A percentile compares a stretch with the other conserved stretches of the same genome.
Evolutionary conservation across 1,284 basidiomycete genomes (phyloP).

Genomic region (Tilletia walkeri): DNA sequence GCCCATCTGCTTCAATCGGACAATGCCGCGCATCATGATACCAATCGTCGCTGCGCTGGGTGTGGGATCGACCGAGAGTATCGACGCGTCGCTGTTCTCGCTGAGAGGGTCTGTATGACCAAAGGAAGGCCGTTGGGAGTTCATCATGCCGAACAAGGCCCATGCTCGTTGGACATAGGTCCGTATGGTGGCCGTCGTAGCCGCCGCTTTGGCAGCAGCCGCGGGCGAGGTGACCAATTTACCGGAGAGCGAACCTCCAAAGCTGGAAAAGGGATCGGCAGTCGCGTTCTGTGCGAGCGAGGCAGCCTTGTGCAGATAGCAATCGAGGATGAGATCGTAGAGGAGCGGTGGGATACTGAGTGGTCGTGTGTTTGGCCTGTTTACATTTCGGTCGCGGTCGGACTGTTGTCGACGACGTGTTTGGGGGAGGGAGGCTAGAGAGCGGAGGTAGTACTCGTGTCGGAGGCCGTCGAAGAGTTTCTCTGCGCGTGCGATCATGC

Average conservation of each 20-base stretch:
- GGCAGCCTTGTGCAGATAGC: slow-evolving; percentile 42
- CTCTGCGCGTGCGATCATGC: slow-evolving; percentile 46
- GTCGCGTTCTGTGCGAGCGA: slow-evolving; percentile 1
- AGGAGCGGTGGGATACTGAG: not conserved
- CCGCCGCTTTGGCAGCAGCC: slow-evolving; percentile 3
- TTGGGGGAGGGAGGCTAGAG: not conserved
- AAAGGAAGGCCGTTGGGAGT: not conserved
- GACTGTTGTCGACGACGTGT: not conserved
- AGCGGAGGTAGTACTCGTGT: slow-evolving; percentile 23
- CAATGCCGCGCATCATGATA: slow-evolving; percentile 44
- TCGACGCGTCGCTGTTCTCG: not conserved
- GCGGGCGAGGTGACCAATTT: slow-evolving; percentile 9
- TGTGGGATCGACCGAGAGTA: slow-evolving; percentile 31
- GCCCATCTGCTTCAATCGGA: slow-evolving; percentile 31
- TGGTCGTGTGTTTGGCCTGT: not conserved
- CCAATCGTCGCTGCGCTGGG: slow-evolving; percentile 42
- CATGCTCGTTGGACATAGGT: slow-evolving; percentile 14
- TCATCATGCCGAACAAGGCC: slow-evolving; percentile 15
- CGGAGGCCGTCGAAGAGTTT: slow-evolving; percentile 47
- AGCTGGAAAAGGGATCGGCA: slow-evolving; percentile 8
- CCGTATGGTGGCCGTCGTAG: slow-evolving; percentile 4
- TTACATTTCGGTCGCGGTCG: slow-evolving; percentile 14
- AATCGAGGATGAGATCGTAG: slow-evolving; percentile 50
- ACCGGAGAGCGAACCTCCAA: not conserved
- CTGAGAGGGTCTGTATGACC: not conserved